These are phyloP conservation scores for Fagus sylvatica DNA, from an alignment of 306 rosid genomes.

Conservation along the genomic window DNA sequence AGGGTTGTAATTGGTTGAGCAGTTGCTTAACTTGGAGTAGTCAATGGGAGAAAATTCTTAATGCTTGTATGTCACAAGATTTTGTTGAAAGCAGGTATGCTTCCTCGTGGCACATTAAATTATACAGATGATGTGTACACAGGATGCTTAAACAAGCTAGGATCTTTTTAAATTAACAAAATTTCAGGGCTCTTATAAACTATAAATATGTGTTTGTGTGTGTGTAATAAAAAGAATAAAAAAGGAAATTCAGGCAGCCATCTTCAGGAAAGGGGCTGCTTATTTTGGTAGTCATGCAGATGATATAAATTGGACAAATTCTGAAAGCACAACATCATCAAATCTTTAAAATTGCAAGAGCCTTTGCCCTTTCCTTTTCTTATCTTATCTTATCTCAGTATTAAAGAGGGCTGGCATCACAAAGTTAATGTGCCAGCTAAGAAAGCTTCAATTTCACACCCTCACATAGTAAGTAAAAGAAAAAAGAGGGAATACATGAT, in stretches of 20 bases:
- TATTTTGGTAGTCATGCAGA: too few relatives aligned
- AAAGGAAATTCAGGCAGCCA: too few relatives aligned
- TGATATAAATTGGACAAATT: not conserved
- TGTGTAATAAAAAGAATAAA: too few relatives aligned
- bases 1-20: too few relatives aligned
- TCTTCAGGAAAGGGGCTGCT: too few relatives aligned
- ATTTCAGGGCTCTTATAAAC: too few relatives aligned
- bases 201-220: too few relatives aligned
- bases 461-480: slow-evolving; percentile 23
- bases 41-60: too few relatives aligned
- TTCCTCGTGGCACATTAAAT: not conserved
- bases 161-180: too few relatives aligned
- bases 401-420: slow-evolving; percentile 36
- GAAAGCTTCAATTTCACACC: slow-evolving; percentile 41
- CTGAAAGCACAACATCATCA: not conserved
- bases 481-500: slow-evolving; percentile 14
- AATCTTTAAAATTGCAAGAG: not conserved
- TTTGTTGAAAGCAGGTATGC: not conserved
- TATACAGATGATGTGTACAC: not conserved
- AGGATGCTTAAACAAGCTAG: not conserved
- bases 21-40: too few relatives aligned
- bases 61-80: not conserved
- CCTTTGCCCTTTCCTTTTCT: slow-evolving; percentile 1
- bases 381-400: slow-evolving; percentile 2
- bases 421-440: slow-evolving; percentile 49